Conservation (phyloP, 768 basidiomycete genomes). For the Candolleomyces eurysporus region DNA sequence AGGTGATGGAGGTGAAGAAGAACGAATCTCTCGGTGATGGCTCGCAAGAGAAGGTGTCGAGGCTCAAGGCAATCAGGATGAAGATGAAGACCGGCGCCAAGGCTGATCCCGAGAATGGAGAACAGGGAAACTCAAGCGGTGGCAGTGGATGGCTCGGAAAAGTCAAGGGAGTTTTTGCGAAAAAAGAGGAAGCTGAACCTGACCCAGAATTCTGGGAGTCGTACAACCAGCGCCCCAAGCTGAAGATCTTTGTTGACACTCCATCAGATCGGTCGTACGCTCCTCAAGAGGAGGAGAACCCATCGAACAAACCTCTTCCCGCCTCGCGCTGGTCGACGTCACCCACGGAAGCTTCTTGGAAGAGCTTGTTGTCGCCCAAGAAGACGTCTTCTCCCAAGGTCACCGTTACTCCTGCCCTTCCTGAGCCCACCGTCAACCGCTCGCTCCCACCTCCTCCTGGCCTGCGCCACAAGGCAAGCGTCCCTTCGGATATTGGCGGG, state of each 20-base stretch:
- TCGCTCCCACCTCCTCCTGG: neutral
- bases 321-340: slow-evolving; percentile 15
- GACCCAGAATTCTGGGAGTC: slow-evolving; percentile 6
- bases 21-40: neutral
- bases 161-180: slow-evolving; percentile 23
- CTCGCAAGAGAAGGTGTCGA: slow-evolving; percentile 30
- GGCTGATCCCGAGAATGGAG: slow-evolving; percentile 8
- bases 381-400: neutral
- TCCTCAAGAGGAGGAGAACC: neutral
- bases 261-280: slow-evolving; percentile 1
- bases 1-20: neutral
- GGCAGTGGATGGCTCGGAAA: slow-evolving; percentile 34
- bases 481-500: neutral
- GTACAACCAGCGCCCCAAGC: slow-evolving; percentile 5
- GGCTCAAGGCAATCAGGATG: slow-evolving; percentile 43
- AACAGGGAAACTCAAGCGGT: slow-evolving; percentile 2
- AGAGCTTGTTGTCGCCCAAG: neutral
- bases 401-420: no score
- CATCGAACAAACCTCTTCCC: neutral
- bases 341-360: slow-evolving; percentile 6
- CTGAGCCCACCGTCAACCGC: neutral
- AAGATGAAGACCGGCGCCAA: slow-evolving; percentile 35
- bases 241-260: slow-evolving; percentile 10
- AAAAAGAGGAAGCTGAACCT: slow-evolving; percentile 15
- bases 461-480: neutral